Evolutionary conservation across 192 early-diverging fungal species (phyloP).

Genomic region (Coemansia sp.): DNA sequence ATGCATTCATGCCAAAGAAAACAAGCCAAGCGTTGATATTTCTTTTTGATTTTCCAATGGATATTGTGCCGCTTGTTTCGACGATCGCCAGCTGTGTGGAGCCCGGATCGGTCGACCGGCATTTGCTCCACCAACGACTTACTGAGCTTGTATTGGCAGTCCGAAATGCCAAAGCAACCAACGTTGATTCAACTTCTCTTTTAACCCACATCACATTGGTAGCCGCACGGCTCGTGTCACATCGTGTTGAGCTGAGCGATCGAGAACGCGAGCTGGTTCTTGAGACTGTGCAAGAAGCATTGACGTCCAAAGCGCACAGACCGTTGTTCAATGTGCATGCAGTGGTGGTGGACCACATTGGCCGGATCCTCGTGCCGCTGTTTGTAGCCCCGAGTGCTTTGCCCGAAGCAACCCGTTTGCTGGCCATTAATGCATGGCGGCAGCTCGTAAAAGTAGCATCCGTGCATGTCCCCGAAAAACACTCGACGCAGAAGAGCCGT

Average conservation of each 20-base stretch:
- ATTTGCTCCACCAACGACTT: slow-evolving; percentile 4
- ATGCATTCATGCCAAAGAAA: no score
- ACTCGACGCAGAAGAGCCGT: background rate
- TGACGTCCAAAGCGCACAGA: slow-evolving; percentile 14
- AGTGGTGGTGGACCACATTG: slow-evolving; percentile 33
- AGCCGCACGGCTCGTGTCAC: slow-evolving; percentile 16
- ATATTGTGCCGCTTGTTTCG: slow-evolving; percentile 19
- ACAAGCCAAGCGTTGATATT: background rate
- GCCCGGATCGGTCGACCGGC: slow-evolving; percentile 11
- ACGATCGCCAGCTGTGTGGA: slow-evolving; percentile 16
- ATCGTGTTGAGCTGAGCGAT: slow-evolving; percentile 11
- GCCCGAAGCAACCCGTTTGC: slow-evolving; percentile 17
- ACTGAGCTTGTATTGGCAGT: slow-evolving; percentile 14
- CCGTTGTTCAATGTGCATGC: slow-evolving; percentile 28
- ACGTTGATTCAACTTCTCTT: slow-evolving; percentile 27
- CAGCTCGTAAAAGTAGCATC: slow-evolving; percentile 11
- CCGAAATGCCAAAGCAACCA: slow-evolving; percentile 9
- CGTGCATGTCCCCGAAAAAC: slow-evolving; percentile 24
- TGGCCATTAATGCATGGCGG: slow-evolving; percentile 41
- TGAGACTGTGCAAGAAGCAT: slow-evolving; percentile 14
- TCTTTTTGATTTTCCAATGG: slow-evolving; percentile 17
- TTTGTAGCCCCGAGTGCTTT: slow-evolving; percentile 7
- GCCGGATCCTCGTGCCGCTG: slow-evolving; percentile 22
- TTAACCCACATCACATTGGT: slow-evolving; percentile 30
- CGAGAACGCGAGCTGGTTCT: slow-evolving; percentile 33